Base-by-base conservation (phyloP, 129 eudicot genomes). In the Flaveria robusta region DNA sequence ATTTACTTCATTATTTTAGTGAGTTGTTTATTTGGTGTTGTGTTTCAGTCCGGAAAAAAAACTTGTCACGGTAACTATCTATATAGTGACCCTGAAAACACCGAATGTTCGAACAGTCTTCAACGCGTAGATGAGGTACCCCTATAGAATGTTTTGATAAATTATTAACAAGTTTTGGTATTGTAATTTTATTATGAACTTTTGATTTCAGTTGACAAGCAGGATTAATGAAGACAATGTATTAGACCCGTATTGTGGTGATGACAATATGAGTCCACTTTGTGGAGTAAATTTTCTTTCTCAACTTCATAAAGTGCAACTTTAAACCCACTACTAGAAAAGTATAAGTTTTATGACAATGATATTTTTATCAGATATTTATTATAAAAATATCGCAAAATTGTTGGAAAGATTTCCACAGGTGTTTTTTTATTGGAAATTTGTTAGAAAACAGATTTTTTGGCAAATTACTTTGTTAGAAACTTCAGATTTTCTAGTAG, bases 31-130 rank as follows among this genome's bases (percentile, higher is more conserved):
- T 43, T 9, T 27, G 23, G 23, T n/a, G 23, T 9, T 46, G 4
- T 70, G 15, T 77, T 19, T 77, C 56, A 82, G 86, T 66, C 82
- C 16, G 41, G 64, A 22, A 66, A 58, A 72, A 11, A 22, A 45
- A 4, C 77, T 27, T 82, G 86, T 45, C 70, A 59, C 10, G 86
- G 79, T 20, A 69, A 77, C 76, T 82, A 82, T 70, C 15, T 67
- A 72, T 43, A 72, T 16, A 74, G 64, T 15, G 72, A 77, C 22
- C 75, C 59, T 9, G 27, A 60, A 13, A 77, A 77, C 22, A 45
- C 4, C 9, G 8, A 29, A 22, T 82, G 86, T 65, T 23, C 47
- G 22, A 67, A 72, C 45, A 63, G 47, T 54, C 71, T 82, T 59
- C 82, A 70, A 72, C 22, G 51, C 3, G 79, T 51, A 0, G 49